phyloP scores from a whole-genome alignment of 148 eudicot genomes.

The Chenopodium formosanum region DNA sequence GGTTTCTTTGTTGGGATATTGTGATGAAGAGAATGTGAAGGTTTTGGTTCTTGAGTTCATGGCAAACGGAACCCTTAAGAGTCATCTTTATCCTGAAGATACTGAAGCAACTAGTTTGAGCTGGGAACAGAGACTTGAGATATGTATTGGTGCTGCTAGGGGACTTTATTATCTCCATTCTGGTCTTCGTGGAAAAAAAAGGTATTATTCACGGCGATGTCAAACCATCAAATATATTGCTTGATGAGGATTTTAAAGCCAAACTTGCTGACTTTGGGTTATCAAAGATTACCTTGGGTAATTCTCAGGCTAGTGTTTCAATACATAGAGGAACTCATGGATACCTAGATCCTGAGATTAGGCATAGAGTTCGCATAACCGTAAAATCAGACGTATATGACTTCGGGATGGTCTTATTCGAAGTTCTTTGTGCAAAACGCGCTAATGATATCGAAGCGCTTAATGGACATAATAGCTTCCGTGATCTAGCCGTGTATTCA shows the following conservation, averaged over 20 bases:
- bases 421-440: constrained; percentile 42
- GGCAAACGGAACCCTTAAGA: constrained; percentile 43
- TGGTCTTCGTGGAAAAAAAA: constrained; percentile 26
- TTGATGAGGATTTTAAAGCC: constrained; percentile 39
- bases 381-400: constrained; percentile 43
- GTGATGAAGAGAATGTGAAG: constrained; percentile 46
- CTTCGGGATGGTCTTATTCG: constrained; percentile 43
- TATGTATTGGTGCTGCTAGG: constrained; percentile 43
- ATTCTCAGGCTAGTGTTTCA: no score
- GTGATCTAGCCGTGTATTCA: neutral
- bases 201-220: constrained; percentile 55
- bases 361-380: constrained; percentile 34
- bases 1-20: constrained; percentile 46
- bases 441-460: no score
- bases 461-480: no score
- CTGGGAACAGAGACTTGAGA: constrained; percentile 48
- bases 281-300: constrained; percentile 29
- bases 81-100: constrained; percentile 36
- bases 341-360: constrained; percentile 41
- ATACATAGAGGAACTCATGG: constrained; percentile 33
- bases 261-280: constrained; percentile 50
- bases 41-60: constrained; percentile 44
- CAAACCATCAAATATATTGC: constrained; percentile 40
- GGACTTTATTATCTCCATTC: constrained; percentile 49
- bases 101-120: constrained; percentile 28